These are phyloP conservation scores for Phytophthora quininea DNA, from an alignment of 352 stramenopile genomes.

Conservation along the genomic window DNA sequence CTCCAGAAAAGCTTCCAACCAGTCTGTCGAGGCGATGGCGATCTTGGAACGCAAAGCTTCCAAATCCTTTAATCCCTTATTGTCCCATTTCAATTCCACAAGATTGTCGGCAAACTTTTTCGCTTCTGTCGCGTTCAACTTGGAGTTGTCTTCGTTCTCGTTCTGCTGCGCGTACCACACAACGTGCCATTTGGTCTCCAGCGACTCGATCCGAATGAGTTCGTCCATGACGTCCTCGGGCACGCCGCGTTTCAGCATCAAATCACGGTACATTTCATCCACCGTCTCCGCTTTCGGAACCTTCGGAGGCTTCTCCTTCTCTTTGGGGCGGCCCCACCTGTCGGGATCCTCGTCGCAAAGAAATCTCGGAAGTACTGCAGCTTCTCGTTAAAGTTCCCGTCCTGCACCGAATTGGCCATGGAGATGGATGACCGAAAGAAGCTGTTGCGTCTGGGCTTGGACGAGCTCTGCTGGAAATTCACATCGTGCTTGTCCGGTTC, in stretches of 20 bases:
- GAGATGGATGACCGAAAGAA: constrained; percentile 76
- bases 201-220: constrained; percentile 78
- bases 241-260: constrained; percentile 80
- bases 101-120: constrained; percentile 76
- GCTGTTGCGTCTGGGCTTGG: constrained; percentile 61
- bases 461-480: constrained; percentile 27
- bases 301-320: constrained; percentile 70
- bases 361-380: constrained; percentile 87
- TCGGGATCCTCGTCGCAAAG: constrained; percentile 81
- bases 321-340: constrained; percentile 60
- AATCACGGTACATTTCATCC: constrained; percentile 87
- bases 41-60: constrained; percentile 78
- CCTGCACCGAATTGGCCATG: constrained; percentile 69
- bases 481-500: constrained; percentile 47
- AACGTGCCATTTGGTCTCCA: constrained; percentile 88
- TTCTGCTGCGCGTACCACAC: constrained; percentile 87
- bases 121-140: constrained; percentile 61
- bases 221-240: constrained; percentile 88
- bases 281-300: constrained; percentile 69
- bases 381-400: constrained; percentile 87
- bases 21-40: constrained; percentile 69
- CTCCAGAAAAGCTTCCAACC: constrained; percentile 75
- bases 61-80: constrained; percentile 76
- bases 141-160: constrained; percentile 71
- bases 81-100: constrained; percentile 86